These are phyloP conservation scores for Phyllosticta citriasiana DNA, from an alignment of 2,329 filamentous ascomycete species.

Conservation along the genomic window DNA sequence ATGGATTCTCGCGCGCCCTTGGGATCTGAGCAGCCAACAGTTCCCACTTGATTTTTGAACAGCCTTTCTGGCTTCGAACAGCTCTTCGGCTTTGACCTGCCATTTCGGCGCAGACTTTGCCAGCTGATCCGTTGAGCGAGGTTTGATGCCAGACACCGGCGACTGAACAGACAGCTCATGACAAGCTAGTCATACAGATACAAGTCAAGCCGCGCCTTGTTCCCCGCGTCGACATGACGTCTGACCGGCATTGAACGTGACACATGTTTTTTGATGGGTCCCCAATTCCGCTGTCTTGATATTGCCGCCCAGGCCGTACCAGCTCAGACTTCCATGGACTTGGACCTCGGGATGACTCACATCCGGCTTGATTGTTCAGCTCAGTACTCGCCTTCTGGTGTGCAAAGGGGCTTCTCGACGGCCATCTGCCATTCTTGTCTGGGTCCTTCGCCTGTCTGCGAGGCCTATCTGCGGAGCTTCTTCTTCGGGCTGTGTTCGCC, in stretches of 20 bases:
- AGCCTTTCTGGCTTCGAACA: not conserved
- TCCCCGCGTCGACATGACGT: not conserved
- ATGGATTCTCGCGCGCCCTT: not conserved
- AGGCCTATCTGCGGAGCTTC: not conserved
- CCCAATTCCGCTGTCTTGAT: not conserved
- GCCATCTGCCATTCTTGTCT: not conserved
- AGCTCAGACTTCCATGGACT: not conserved
- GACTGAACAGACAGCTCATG: not conserved
- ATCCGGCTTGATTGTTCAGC: not conserved
- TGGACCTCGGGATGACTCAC: not conserved
- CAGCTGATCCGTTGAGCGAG: not conserved
- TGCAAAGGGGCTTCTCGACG: not conserved
- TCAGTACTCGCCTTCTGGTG: not conserved
- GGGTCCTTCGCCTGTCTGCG: not conserved
- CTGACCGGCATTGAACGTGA: not conserved
- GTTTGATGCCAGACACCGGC: not conserved
- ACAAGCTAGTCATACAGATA: not conserved
- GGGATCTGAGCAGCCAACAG: not conserved
- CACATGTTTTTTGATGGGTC: not conserved
- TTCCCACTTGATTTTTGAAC: not conserved
- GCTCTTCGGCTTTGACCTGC: too few species aligned
- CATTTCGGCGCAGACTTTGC: not conserved
- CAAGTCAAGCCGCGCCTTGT: not conserved
- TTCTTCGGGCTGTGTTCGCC: not conserved
- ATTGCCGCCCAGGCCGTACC: not conserved